Percentiles rank a stretch among this genome's conserved stretches.
These are phyloP conservation scores for Sporothrix sp. DNA, from an alignment of 2,329 filamentous ascomycete genomes.

Conservation along the genomic window DNA sequence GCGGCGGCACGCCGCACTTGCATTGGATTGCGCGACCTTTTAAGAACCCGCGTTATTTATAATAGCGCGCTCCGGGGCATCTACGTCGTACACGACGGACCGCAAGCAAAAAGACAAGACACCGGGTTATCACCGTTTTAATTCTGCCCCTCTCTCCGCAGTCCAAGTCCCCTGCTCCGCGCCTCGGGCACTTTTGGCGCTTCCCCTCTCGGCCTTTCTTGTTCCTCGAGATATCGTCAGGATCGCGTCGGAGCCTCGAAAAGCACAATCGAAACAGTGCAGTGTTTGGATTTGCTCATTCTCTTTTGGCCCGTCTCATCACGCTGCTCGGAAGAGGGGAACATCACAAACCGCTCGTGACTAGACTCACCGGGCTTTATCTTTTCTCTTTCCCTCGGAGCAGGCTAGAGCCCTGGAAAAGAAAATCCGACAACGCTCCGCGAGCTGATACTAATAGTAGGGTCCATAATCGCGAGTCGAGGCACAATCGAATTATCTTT, in stretches of 20 bases:
- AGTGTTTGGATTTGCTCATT: no score
- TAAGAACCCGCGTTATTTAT: not conserved
- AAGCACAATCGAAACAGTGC: no score
- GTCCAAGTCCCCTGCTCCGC: not conserved
- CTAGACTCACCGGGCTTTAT: no score
- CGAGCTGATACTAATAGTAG: not conserved
- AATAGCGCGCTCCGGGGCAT: not conserved
- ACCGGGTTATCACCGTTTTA: not conserved
- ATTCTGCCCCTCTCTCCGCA: not conserved
- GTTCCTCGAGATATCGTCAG: not conserved
- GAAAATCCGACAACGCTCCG: conserved; percentile 6
- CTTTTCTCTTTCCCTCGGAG: not conserved
- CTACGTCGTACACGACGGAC: no score
- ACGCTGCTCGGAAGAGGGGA: not conserved
- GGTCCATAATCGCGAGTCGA: not conserved
- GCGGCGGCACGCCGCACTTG: not conserved
- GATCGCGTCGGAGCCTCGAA: not conserved
- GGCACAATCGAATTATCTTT: no score
- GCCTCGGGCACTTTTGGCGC: not conserved
- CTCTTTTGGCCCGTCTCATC: not conserved
- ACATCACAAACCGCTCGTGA: not conserved
- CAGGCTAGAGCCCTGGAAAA: not conserved
- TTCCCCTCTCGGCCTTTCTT: not conserved
- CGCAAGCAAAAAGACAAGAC: no score
- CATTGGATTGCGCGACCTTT: not conserved